Base-by-base conservation (phyloP, 768 basidiomycete species). In the Dendrothele bispora region DNA sequence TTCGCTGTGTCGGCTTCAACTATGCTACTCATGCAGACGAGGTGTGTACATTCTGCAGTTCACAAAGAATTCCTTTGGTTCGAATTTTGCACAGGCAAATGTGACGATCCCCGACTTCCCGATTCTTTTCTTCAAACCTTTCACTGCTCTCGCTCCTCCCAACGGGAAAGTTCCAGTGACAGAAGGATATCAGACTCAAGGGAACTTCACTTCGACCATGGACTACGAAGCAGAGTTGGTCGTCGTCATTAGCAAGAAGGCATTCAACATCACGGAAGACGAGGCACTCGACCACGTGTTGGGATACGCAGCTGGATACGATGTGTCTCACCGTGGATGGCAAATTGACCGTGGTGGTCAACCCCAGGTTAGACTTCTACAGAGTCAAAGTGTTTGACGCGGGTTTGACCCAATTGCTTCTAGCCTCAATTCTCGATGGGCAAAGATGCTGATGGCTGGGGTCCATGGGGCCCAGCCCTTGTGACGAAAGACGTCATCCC, bases 301-400 rank as follows among this genome's bases (percentile, higher is more conserved):
- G 17, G 72, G 72, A 2, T 73, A 67, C 43, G 56, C 65, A 30
- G 65, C 68, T 24, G 72, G 72, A 0, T 60, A 73, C 49, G 72
- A 73, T 48, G 72, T 73, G 4, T 71, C 69, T 36, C 72, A 73
- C 41, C 59, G 72, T 18, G 72, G 72, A 11, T 74, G 72, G 72
- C 71, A 74, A 49, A 71, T 74, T 32, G 67, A 68, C 29, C 65
- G 72, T 35, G 18, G 15, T 44, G 15, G 15, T 11, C 5, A 10
- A 46, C 6, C 25, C 36, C 18, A 17, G 10, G 7, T n/a, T 8
- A 10, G 21, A 27, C 2, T 26, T 5, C 24, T 4, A 14, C 10
- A 12, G n/a, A n/a, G n/a, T n/a, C n/a, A n/a, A n/a, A n/a, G n/a
- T n/a, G n/a, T n/a, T n/a, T n/a, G n/a, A n/a, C n/a, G n/a, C n/a